Conservation (phyloP, 495 filamentous ascomycete genomes). For the Neurospora sp. region DNA sequence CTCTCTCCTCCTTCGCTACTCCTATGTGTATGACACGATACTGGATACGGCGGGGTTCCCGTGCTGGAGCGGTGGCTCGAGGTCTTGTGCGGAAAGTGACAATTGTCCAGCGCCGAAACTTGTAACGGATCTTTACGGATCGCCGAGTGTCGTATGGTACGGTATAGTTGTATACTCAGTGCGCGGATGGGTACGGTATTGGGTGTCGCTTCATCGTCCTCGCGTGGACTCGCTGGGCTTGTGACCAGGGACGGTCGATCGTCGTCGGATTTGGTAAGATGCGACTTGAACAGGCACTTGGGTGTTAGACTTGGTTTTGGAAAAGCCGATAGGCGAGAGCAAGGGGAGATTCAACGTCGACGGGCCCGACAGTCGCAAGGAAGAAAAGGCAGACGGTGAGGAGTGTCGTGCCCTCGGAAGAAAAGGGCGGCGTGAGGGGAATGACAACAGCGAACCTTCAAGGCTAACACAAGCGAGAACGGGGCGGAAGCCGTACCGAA, state of each 20-base stretch:
- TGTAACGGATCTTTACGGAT: background rate
- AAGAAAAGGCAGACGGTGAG: background rate
- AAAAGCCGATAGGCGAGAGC: background rate
- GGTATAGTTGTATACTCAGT: background rate
- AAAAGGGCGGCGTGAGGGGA: background rate
- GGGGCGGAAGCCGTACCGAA: background rate
- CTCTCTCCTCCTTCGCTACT: background rate
- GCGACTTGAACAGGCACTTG: background rate
- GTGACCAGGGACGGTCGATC: background rate
- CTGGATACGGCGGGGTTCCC: background rate
- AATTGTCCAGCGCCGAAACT: background rate
- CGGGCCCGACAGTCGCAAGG: background rate
- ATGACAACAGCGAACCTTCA: background rate
- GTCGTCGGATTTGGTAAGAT: background rate
- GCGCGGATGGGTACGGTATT: background rate
- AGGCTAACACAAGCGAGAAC: background rate
- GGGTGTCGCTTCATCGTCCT: background rate
- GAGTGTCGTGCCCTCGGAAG: background rate
- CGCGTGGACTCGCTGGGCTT: background rate
- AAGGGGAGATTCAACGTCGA: background rate
- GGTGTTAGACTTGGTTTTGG: background rate
- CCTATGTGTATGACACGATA: background rate
- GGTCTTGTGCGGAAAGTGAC: background rate
- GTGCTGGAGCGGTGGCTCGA: background rate
- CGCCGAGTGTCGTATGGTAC: background rate